These are phyloP conservation scores for Tricholoma sp. DNA, from an alignment of 768 basidiomycete species.

Conservation along the genomic window DNA sequence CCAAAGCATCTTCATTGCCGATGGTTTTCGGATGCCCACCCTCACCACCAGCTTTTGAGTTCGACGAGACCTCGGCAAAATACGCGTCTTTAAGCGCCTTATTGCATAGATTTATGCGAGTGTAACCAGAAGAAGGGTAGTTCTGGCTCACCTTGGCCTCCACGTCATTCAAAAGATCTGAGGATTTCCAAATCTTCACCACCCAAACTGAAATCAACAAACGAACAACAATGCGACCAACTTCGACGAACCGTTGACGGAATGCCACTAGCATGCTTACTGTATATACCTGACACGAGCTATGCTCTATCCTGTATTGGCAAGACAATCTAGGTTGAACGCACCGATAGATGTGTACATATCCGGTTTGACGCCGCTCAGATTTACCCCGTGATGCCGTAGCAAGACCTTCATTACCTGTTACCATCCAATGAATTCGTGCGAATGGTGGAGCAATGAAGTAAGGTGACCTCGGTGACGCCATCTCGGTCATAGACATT, in stretches of 20 bases:
- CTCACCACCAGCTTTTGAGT: slow-evolving; percentile 17
- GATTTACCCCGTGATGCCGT: slow-evolving; percentile 56
- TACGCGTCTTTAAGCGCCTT: slow-evolving; percentile 62
- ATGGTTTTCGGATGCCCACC: slow-evolving; percentile 4
- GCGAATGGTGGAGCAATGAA: background rate
- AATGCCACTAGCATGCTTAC: slow-evolving; percentile 72
- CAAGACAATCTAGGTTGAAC: background rate
- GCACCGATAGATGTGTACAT: slow-evolving; percentile 60
- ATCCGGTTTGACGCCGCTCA: slow-evolving; percentile 68
- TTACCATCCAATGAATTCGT: background rate
- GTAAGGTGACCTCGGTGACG: slow-evolving; percentile 42
- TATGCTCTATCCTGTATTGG: background rate
- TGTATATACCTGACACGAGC: slow-evolving; percentile 51
- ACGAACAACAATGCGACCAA: background rate
- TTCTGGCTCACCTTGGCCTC: slow-evolving; percentile 52
- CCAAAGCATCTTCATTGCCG: slow-evolving; percentile 9
- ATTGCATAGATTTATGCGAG: background rate
- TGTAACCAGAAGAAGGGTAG: background rate
- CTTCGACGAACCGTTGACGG: slow-evolving; percentile 52
- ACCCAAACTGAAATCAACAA: background rate
- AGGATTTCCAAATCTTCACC: slow-evolving; percentile 63
- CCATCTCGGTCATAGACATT: slow-evolving; percentile 61
- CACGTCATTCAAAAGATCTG: slow-evolving; percentile 48
- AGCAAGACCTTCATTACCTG: slow-evolving; percentile 69
- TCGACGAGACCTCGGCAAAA: slow-evolving; percentile 40